Base-by-base conservation (phyloP, 768 basidiomycete genomes). In the Leccinum broughii region DNA sequence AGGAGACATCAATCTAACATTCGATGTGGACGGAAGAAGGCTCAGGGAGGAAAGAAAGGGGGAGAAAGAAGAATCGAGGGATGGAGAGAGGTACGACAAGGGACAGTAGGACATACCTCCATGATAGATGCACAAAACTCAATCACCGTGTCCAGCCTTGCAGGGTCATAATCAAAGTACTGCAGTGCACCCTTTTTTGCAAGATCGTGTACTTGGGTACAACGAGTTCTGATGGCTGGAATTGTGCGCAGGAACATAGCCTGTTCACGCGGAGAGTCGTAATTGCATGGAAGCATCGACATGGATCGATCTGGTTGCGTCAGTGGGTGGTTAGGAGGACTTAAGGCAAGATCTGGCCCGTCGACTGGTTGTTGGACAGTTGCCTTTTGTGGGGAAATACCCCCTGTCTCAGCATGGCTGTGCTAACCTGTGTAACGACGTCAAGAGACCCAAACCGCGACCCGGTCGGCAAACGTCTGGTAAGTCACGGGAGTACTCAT, bases 151-250 rank as follows among this genome's bases (percentile, higher is more conserved):
- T 63, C 72, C 72, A 95, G 87, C 61, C 85, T 88, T 66, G 87
- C 87, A 28, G 90, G 87, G 70, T 93, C 82, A 72, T 95, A 93
- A 24, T 88, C 85, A 70, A 96, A 96, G 75, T 92, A 95, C 65
- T 94, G 78, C 11, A 97, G 82, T 67, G 88, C 84, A 54, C 86
- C 89, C 62, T 82, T 70, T 71, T 84, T 77, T 13, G 92, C 95
- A 20, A 96, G 86, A 30, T 85, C 82, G 72, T 90, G 86, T 35
- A 98, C 93, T 46, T 82, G 82, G 11, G 75, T 71, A 73, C 94
- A 98, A 48, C 93, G 83, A 66, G 95, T 89, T 51, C 96, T 85
- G 66, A 98, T 93, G n/a, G 94, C 85, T 15, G 92, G 90, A 3
- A 97, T 81, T 0, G 92, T 93, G 34, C 89, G 87, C 49, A 97